A percentile compares a stretch with the other conserved stretches of the same genome.
These are phyloP conservation scores for Suillus weaverae DNA, from an alignment of 768 basidiomycete species.

Conservation along the genomic window DNA sequence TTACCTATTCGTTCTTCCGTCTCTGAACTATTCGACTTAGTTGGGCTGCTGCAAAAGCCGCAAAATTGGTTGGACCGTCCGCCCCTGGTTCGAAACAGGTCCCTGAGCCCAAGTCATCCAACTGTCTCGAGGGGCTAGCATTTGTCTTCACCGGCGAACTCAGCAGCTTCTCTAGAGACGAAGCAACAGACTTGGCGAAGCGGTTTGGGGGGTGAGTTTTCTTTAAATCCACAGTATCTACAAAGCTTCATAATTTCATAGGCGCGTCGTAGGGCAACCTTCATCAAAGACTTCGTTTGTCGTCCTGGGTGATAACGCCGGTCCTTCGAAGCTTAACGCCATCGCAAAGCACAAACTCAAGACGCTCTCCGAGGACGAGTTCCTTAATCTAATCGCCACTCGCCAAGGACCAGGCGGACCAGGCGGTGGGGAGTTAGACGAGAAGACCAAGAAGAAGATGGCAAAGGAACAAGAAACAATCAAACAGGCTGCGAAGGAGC, in stretches of 20 bases:
- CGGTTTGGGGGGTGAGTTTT: constrained; percentile 82
- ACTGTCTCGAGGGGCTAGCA: constrained; percentile 81
- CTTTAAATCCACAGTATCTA: background rate
- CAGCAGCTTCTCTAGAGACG: constrained; percentile 82
- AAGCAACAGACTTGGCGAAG: constrained; percentile 85
- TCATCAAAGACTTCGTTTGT: constrained; percentile 91
- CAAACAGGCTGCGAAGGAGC: constrained; percentile 67
- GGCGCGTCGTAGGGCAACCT: constrained; percentile 83
- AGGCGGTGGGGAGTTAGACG: constrained; percentile 53
- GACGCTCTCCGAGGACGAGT: constrained; percentile 85
- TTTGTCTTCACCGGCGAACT: constrained; percentile 98
- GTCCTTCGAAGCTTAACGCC: constrained; percentile 81
- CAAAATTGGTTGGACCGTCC: constrained; percentile 59
- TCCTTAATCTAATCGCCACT: constrained; percentile 78
- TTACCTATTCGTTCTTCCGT: background rate
- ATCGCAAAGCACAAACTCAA: constrained; percentile 79
- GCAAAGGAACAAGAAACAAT: constrained; percentile 81
- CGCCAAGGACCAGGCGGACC: constrained; percentile 51
- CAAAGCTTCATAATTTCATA: constrained; percentile 29
- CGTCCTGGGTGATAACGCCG: constrained; percentile 84
- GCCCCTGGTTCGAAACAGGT: constrained; percentile 57
- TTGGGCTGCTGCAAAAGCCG: constrained; percentile 57
- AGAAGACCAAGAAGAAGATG: constrained; percentile 78
- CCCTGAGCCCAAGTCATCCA: constrained; percentile 71
- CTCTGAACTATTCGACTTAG: constrained; percentile 26